Base-by-base conservation (phyloP, 805 yeast species). In the Schwanniomyces pseudopolymorphus region DNA sequence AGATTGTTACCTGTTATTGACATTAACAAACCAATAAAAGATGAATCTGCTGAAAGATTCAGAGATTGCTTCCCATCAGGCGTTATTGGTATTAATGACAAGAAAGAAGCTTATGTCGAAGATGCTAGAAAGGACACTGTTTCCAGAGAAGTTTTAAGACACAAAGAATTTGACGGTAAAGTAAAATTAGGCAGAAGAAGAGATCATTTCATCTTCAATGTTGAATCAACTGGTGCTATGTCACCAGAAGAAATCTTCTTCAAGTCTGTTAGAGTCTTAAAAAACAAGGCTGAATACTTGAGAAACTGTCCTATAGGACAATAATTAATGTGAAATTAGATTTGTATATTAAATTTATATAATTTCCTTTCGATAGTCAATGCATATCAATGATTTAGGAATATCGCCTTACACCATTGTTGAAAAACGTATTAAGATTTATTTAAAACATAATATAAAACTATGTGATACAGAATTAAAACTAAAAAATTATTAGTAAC, bases 191-290 rank as follows among this genome's bases (percentile, higher is more conserved):
- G 98, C 38, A 83, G 99, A 69, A 78, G 78, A 55, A 84, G 96
- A 67, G 94, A 87, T 64, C 96, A 94, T 59, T 94, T 94, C 66
- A 88, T 94, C 43, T 94, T 89, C 75, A 89, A 90, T 59, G 90
- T 94, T 40, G 99, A 94, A 70, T 84, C 92, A 46, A 85, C 96
- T 2, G 98, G 99, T 33, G 96, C 97, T 36, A 91, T 94, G 96
- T 75, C 89, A 13, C 97, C 99, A 19, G 96, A 89, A 59, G 98
- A 92, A 71, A 89, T 94, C 45, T 94, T 94, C 70, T 83, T 89
- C 72, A 94, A 92, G 67, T 83, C 92, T 50, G 87, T 94, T 42
- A 80, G 92, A 64, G 84, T 90, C 45, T 77, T 94, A 64, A 87
- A 83, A 68, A 85, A 85, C 62, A 94, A 94, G 72, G 91, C 88